Evolutionary conservation across 108 stramenopile species (phyloP).

Genomic region (Skeletonema marinoi): DNA sequence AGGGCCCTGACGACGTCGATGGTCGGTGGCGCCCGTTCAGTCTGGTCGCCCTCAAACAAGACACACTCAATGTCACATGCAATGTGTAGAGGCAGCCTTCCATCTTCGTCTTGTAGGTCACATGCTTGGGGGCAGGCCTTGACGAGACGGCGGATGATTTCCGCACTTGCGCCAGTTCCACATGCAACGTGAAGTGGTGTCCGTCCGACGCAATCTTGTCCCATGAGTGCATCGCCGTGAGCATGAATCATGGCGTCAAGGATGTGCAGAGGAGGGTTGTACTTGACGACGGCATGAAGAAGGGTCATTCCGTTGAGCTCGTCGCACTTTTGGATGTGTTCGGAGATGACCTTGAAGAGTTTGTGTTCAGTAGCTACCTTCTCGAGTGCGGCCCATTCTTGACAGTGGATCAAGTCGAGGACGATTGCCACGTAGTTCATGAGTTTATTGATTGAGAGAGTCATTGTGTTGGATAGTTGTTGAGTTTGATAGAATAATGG

Average conservation of each 20-base stretch:
- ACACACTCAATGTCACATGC: conserved; percentile 36
- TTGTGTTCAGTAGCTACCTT: not conserved
- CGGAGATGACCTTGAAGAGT: not conserved
- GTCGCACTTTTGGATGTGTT: not conserved
- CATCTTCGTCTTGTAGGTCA: conserved; percentile 63
- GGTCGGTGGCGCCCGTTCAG: not conserved
- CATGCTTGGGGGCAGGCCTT: conserved; percentile 62
- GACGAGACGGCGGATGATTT: conserved; percentile 53
- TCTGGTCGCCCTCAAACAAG: conserved; percentile 17
- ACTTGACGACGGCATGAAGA: conserved; percentile 29
- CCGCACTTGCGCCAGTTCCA: conserved; percentile 59
- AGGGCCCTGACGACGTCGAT: not conserved
- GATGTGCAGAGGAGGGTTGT: conserved; percentile 30
- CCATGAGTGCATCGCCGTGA: conserved; percentile 55
- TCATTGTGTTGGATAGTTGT: not conserved
- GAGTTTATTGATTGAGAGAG: not conserved
- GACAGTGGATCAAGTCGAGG: not conserved
- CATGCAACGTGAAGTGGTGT: conserved; percentile 80
- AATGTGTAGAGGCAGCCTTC: conserved; percentile 67
- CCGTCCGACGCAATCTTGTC: conserved; percentile 59
- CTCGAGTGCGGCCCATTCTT: not conserved
- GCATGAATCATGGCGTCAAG: conserved; percentile 53
- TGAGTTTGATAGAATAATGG: not conserved
- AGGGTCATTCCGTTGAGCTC: conserved; percentile 28
- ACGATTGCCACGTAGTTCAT: not conserved